Evolutionary conservation across 768 basidiomycete species (phyloP), one percentile per base, ranked within the genome.

Genomic region (Omphalotus guepiniiformis): DNA sequence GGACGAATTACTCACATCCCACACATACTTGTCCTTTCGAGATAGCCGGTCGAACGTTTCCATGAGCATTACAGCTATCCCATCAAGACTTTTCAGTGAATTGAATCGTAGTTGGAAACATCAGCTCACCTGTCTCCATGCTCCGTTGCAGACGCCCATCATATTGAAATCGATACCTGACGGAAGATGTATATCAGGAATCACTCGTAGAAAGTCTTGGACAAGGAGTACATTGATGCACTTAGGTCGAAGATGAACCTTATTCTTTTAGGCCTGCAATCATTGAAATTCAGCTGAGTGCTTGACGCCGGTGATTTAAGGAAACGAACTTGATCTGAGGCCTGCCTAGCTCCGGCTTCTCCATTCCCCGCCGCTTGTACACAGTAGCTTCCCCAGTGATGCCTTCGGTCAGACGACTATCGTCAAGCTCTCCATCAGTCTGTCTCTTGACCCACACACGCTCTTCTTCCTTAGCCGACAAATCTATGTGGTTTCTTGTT

Each of bases 151-250:
- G 56, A 2, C 83, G 78, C 4, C 81, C 82, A 58, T 85, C 83
- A 46, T 83, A 81, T 50, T 85, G 83, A 68, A 85, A 85, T 4
- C 83, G 82, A 58, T n/a, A n/a, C n/a, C n/a, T n/a, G n/a, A n/a
- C n/a, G n/a, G n/a, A n/a, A n/a, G n/a, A n/a, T n/a, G n/a, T n/a
- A n/a, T n/a, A n/a, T n/a, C n/a, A n/a, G n/a, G n/a, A n/a, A n/a
- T n/a, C n/a, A n/a, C n/a, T n/a, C n/a, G n/a, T n/a, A n/a, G n/a
- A n/a, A n/a, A n/a, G n/a, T n/a, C n/a, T n/a, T n/a, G n/a, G n/a
- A n/a, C n/a, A n/a, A n/a, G n/a, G n/a, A n/a, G n/a, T 83, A 84
- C 83, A 85, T 85, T 0, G 83, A 85, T 21, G 77, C 83, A 56
- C 81, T 83, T 38, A 85, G 65, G 56, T 85, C 83, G 53, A 85